phyloP scores from a whole-genome alignment of 1,284 basidiomycete species.

The Cryptococcus sp. region DNA sequence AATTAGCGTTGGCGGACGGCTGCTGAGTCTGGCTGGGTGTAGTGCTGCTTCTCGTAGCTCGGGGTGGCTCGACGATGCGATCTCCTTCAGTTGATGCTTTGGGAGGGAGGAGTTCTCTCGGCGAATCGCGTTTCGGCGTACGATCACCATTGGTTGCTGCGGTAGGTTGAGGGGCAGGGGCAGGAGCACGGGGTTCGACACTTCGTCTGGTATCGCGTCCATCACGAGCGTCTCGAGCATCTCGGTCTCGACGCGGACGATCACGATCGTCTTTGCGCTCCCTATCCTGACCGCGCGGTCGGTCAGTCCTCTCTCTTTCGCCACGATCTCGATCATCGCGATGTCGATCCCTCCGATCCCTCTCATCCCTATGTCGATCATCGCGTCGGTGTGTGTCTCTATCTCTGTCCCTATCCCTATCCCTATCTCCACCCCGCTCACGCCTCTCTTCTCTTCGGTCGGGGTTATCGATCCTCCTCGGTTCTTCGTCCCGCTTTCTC shows the following conservation, averaged over 20 bases:
- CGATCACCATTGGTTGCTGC: slow-evolving; percentile 17
- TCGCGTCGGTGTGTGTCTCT: slow-evolving; percentile 26
- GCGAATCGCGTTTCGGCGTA: slow-evolving; percentile 26
- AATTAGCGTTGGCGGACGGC: not conserved
- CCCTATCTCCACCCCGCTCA: slow-evolving; percentile 27
- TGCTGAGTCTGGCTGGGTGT: not conserved
- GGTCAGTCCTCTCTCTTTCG: not conserved
- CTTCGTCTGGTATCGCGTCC: slow-evolving; percentile 6
- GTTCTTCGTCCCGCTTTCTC: slow-evolving; percentile 15
- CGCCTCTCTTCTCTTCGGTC: slow-evolving; percentile 7
- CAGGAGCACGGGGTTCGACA: slow-evolving; percentile 8
- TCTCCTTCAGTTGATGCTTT: slow-evolving; percentile 5
- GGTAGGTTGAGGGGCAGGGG: slow-evolving; percentile 1
- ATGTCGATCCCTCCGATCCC: slow-evolving; percentile 14
- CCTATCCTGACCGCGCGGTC: slow-evolving; percentile 3
- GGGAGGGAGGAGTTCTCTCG: slow-evolving; percentile 16
- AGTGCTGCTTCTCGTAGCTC: slow-evolving; percentile 2
- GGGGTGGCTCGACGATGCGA: slow-evolving; percentile 26
- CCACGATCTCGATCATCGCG: slow-evolving; percentile 15
- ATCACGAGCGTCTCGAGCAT: slow-evolving; percentile 10
- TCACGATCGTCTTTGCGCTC: slow-evolving; percentile 13
- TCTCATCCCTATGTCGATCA: slow-evolving; percentile 15
- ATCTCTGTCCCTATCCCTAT: slow-evolving; percentile 33
- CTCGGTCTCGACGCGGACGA: not conserved
- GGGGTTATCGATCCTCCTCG: not conserved